These are phyloP conservation scores for Scleroderma citrinum DNA, from an alignment of 768 basidiomycete species.

Conservation along the genomic window DNA sequence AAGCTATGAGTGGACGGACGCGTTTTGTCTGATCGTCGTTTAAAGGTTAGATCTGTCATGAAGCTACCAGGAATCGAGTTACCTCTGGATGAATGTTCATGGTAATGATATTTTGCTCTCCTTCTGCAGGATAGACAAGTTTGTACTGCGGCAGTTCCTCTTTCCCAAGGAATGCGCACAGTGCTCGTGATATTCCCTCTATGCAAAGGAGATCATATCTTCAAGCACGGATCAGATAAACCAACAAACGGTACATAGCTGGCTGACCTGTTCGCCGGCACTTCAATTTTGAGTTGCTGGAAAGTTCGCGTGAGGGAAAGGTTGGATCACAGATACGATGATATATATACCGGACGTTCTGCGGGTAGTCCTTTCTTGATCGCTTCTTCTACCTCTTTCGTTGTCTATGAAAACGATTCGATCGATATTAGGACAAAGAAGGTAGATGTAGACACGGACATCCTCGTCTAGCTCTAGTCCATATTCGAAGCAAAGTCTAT, in stretches of 20 bases:
- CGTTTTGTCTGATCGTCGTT: constrained; percentile 51
- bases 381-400: constrained; percentile 76
- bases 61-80: constrained; percentile 14
- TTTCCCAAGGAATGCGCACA: constrained; percentile 76
- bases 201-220: constrained; percentile 98
- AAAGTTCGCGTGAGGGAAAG: constrained; percentile 4
- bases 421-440: constrained; percentile 2
- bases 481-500: constrained; percentile 93
- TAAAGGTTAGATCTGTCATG: neutral
- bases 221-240: constrained; percentile 4
- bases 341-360: constrained; percentile 65
- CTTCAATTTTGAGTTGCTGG: constrained; percentile 97
- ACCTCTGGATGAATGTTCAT: constrained; percentile 72
- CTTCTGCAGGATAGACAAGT: constrained; percentile 64
- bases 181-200: constrained; percentile 87
- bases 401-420: constrained; percentile 54
- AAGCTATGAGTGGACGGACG: constrained; percentile 88
- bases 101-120: constrained; percentile 59
- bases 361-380: constrained; percentile 80
- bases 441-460: constrained; percentile 42
- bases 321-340: neutral
- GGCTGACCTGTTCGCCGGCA: constrained; percentile 89
- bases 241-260: constrained; percentile 1
- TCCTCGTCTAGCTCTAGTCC: constrained; percentile 98
- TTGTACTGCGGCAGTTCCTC: constrained; percentile 65